Evolutionary conservation across 2,329 filamentous ascomycete genomes (phyloP), one percentile per base, ranked within the genome.

Genomic region (Fusarium hainanense): DNA sequence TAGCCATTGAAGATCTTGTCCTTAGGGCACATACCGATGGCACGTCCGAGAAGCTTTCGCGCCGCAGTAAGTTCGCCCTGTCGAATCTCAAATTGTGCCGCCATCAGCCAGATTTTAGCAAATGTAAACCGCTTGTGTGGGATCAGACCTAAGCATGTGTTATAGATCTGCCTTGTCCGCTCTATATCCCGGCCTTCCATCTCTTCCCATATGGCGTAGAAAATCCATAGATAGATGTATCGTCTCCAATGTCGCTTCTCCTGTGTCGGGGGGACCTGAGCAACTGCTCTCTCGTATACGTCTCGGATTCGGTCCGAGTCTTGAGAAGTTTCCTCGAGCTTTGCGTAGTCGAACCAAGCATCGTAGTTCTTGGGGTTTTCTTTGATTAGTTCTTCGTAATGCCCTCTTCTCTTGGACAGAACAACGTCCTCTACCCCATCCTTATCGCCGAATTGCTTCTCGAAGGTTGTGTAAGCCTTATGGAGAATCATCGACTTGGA

Each of bases 111-210:
- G 51, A 98, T 85, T 80, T 99, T 99, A 78, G 94, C 93, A 79
- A 98, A 99, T 0, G 96, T 98, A 81, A 98, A 99, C 76, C 93
- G 93, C 79, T 97, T 97, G 83, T 99, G 96, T 0, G 96, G 96
- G 72, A 99, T 91, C 47, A 98, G 83, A 66, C 91, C 91, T 48
- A 98, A 82, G 74, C 93, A 97, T 71, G 96, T 93, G 72, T 91
- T 89, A 82, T 98, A 99, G 66, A 99, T 93, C 77, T 98, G 93
- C 20, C 92, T 88, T 21, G 95, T 93, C 46, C 96, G 88, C 27
- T 92, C 88, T 25, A 88, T 77, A 75, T 98, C 93, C 72, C 91
- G 90, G 37, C 90, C 91, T 69, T 95, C 91, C 79, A 93, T 90
- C 80, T 99, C 96, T 79, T 98, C 96, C 89, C 92, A 98, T 20